Evolutionary conservation across 345 rosid genomes (phyloP).

Genomic region (Syzygium oleosum): DNA sequence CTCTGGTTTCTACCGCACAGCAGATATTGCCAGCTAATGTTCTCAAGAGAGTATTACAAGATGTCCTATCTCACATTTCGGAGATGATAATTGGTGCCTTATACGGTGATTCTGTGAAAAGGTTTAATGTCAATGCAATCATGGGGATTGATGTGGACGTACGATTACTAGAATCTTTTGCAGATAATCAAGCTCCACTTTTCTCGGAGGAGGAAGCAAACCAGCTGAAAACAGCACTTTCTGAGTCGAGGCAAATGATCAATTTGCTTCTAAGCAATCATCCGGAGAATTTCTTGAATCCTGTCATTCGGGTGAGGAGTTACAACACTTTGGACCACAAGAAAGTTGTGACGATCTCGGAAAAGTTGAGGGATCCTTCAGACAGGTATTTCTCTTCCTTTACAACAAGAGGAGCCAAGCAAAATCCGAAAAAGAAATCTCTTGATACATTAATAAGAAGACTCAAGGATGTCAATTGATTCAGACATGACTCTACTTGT

Average conservation of each 20-base stretch:
- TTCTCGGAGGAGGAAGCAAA: conserved; percentile 66
- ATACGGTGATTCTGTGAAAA: conserved; percentile 70
- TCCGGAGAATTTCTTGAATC: conserved; percentile 81
- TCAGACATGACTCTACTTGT: background rate
- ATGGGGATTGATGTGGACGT: conserved; percentile 81
- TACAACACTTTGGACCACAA: conserved; percentile 69
- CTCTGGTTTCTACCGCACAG: conserved; percentile 92
- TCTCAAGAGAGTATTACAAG: conserved; percentile 71
- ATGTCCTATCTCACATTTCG: conserved; percentile 82
- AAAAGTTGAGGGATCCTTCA: conserved; percentile 86
- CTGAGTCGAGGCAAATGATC: conserved; percentile 72
- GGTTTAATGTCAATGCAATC: conserved; percentile 69
- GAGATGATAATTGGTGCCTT: conserved; percentile 65
- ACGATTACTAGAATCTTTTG: conserved; percentile 77
- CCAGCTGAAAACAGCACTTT: conserved; percentile 77
- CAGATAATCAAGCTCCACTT: conserved; percentile 58
- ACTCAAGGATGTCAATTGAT: conserved; percentile 83
- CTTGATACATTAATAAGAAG: conserved; percentile 80
- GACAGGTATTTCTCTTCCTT: conserved; percentile 88
- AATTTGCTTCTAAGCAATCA: conserved; percentile 82
- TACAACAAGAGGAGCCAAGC: conserved; percentile 80
- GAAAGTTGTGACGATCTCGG: conserved; percentile 70
- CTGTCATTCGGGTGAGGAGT: conserved; percentile 85
- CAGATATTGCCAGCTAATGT: conserved; percentile 80
- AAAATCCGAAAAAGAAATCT: conserved; percentile 89